Conservation (phyloP, 306 rosid species). For the Biancaea sappan region DNA sequence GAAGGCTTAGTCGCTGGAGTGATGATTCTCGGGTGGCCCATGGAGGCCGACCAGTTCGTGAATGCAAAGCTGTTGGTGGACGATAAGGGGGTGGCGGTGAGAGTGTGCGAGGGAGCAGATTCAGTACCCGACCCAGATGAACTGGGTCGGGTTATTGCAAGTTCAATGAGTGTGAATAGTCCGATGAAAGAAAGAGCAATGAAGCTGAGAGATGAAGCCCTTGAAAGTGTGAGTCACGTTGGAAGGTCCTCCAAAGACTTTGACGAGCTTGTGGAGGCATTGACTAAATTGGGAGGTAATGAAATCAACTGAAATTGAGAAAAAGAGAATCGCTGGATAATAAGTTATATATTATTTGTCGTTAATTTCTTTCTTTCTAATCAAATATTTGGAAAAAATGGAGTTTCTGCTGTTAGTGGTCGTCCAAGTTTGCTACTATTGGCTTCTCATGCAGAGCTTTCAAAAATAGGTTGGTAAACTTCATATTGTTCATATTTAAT, state of each 20-base stretch:
- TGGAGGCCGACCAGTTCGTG: conserved; percentile 64
- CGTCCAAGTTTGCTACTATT: too few species aligned
- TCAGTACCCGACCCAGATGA: conserved; percentile 44
- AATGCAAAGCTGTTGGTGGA: conserved; percentile 50
- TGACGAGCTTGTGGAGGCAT: conserved; percentile 41
- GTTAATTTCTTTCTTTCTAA: too few species aligned
- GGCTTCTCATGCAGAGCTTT: too few species aligned
- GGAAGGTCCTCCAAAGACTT: conserved; percentile 47
- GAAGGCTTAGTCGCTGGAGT: conserved; percentile 48
- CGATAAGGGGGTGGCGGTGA: conserved; percentile 42
- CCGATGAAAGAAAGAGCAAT: conserved; percentile 26
- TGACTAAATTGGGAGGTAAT: neutral
- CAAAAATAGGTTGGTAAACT: too few species aligned
- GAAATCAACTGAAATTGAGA: neutral
- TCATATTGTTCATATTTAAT: too few species aligned
- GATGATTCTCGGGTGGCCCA: conserved; percentile 57
- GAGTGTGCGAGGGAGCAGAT: conserved; percentile 44
- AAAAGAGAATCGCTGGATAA: too few species aligned
- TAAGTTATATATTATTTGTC: too few species aligned
- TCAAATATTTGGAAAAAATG: too few species aligned
- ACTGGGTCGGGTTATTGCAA: conserved; percentile 30
- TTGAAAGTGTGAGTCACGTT: neutral
- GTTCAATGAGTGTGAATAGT: conserved; percentile 21
- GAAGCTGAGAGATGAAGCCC: conserved; percentile 33
- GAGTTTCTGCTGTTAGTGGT: too few species aligned